phyloP scores from a whole-genome alignment of 805 yeast genomes.

The Brettanomyces sp. region DNA sequence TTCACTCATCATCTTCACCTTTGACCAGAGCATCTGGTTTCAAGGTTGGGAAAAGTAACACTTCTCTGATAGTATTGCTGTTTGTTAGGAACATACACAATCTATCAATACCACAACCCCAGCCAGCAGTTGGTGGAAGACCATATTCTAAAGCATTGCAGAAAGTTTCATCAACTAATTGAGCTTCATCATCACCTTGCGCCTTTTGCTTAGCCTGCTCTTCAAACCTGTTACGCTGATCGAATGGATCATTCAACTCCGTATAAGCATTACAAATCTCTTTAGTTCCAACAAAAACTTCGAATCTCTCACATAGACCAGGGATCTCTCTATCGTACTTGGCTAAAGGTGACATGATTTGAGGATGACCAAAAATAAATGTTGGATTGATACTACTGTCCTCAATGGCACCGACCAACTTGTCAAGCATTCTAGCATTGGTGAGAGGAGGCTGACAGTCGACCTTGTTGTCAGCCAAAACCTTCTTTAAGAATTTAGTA shows the following conservation, averaged over 20 bases:
- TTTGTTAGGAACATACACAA: slow-evolving; percentile 95
- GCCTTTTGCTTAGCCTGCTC: slow-evolving; percentile 98
- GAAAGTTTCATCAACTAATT: slow-evolving; percentile 91
- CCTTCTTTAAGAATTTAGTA: slow-evolving; percentile 75
- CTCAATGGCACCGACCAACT: slow-evolving; percentile 93
- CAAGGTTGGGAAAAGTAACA: slow-evolving; percentile 94
- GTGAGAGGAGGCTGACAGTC: slow-evolving; percentile 88
- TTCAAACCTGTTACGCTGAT: slow-evolving; percentile 94
- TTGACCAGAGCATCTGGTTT: slow-evolving; percentile 67
- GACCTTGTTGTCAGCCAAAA: slow-evolving; percentile 69
- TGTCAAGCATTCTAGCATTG: slow-evolving; percentile 98
- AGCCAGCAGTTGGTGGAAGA: slow-evolving; percentile 98
- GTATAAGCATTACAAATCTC: slow-evolving; percentile 98
- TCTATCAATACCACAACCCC: slow-evolving; percentile 99
- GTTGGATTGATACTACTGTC: slow-evolving; percentile 94
- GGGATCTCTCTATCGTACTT: slow-evolving; percentile 87
- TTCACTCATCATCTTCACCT: slow-evolving; percentile 24
- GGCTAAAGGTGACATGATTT: slow-evolving; percentile 99
- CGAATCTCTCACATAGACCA: slow-evolving; percentile 96
- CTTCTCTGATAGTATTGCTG: slow-evolving; percentile 96
- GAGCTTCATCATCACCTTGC: slow-evolving; percentile 99
- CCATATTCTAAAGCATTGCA: slow-evolving; percentile 97
- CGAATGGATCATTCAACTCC: slow-evolving; percentile 97
- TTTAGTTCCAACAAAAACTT: slow-evolving; percentile 96
- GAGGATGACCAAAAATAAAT: slow-evolving; percentile 97